phyloP scores from a whole-genome alignment of 345 rosid species.

The Eucalyptus dawsonii region DNA sequence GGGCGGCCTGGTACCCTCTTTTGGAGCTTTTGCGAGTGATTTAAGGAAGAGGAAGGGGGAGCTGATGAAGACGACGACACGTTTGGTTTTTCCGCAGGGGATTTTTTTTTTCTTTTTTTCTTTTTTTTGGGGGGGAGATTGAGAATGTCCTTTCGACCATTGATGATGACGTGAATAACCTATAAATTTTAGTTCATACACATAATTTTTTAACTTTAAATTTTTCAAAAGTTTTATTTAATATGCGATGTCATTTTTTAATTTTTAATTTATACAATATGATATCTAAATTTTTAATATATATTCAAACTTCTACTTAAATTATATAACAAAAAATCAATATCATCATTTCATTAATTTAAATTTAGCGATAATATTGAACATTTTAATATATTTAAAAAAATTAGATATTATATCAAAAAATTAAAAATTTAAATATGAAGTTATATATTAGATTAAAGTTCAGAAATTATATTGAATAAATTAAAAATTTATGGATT shows the following conservation, averaged over 20 bases:
- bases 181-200: too few species aligned
- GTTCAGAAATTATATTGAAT: accelerated
- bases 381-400: too few species aligned
- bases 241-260: accelerated
- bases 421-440: accelerated
- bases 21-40: background rate
- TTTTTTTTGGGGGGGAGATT: background rate
- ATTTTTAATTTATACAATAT: too few species aligned
- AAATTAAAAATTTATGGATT: too few species aligned
- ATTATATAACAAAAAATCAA: too few species aligned
- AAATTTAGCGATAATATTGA: accelerated
- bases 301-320: too few species aligned
- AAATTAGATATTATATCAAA: accelerated
- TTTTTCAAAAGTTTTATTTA: accelerated
- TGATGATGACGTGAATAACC: accelerated
- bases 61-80: background rate
- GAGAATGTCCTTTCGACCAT: background rate
- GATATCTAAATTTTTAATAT: accelerated
- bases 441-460: accelerated
- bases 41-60: background rate
- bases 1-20: background rate
- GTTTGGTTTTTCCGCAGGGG: background rate
- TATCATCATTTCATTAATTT: accelerated
- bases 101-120: accelerated
- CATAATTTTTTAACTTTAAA: accelerated